These are phyloP conservation scores for Gardenia jasminoides DNA, from an alignment of 257 asterid species.

Conservation along the genomic window DNA sequence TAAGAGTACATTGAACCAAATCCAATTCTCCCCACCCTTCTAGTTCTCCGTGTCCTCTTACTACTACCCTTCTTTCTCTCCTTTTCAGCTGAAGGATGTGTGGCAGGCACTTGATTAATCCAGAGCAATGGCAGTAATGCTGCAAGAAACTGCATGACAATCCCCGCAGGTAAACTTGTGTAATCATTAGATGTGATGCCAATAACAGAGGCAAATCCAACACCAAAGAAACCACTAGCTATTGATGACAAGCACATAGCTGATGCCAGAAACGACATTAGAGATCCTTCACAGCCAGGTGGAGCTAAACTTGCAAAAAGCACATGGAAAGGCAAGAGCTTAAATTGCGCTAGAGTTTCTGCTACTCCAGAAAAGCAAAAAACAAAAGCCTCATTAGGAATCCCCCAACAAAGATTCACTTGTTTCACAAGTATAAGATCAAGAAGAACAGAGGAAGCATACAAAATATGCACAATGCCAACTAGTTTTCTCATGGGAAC, in stretches of 20 bases:
- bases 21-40: constrained; percentile 59
- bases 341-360: constrained; percentile 74
- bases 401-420: constrained; percentile 52
- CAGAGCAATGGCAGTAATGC: constrained; percentile 66
- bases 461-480: constrained; percentile 41
- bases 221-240: constrained; percentile 64
- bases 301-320: constrained; percentile 79
- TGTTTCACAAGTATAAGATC: constrained; percentile 71
- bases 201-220: constrained; percentile 62
- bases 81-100: constrained; percentile 40
- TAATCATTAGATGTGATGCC: constrained; percentile 62
- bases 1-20: constrained; percentile 48
- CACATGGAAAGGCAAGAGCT: constrained; percentile 74
- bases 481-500: constrained; percentile 58
- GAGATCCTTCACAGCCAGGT: constrained; percentile 74
- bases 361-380: constrained; percentile 80
- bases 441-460: constrained; percentile 69
- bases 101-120: constrained; percentile 50
- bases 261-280: constrained; percentile 73
- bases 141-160: constrained; percentile 58
- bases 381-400: constrained; percentile 69
- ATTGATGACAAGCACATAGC: constrained; percentile 68
- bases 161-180: constrained; percentile 65
- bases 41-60: constrained; percentile 42
- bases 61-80: constrained; percentile 39